These are phyloP conservation scores for Bolboschoenoplectus hybrid DNA, from an alignment of 202 grass and related monocot genomes.

Conservation along the genomic window DNA sequence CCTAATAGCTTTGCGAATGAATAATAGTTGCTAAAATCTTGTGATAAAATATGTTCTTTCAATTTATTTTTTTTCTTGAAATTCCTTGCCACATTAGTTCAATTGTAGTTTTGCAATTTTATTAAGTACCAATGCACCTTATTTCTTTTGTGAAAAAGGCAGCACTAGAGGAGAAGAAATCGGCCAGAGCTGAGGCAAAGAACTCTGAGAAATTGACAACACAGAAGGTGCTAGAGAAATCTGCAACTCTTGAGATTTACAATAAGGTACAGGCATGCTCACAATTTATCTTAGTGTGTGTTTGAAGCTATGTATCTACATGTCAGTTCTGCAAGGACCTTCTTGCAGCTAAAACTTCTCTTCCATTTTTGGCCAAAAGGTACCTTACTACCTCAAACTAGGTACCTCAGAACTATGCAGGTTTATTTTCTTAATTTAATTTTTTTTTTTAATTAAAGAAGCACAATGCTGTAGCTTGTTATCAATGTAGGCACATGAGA, in stretches of 20 bases:
- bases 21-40: neutral
- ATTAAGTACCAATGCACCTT: neutral
- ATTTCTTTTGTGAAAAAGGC: constrained; percentile 54
- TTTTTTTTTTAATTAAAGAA: neutral
- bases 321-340: constrained; percentile 20
- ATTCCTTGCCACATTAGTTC: constrained; percentile 1
- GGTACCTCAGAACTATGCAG: neutral
- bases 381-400: neutral
- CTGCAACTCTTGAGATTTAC: constrained; percentile 53
- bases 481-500: constrained; percentile 63
- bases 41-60: neutral
- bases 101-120: neutral
- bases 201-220: constrained; percentile 59
- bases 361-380: constrained; percentile 6
- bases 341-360: neutral
- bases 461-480: constrained; percentile 3
- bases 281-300: neutral
- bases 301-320: constrained; percentile 29
- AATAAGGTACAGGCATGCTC: constrained; percentile 63
- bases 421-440: constrained; percentile 11
- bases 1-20: neutral
- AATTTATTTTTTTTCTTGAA: neutral
- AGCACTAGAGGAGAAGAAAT: constrained; percentile 76
- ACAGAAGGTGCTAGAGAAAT: constrained; percentile 70
- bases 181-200: constrained; percentile 55